Conservation (phyloP, 495 filamentous ascomycete genomes). For the Cryomyces minteri region DNA sequence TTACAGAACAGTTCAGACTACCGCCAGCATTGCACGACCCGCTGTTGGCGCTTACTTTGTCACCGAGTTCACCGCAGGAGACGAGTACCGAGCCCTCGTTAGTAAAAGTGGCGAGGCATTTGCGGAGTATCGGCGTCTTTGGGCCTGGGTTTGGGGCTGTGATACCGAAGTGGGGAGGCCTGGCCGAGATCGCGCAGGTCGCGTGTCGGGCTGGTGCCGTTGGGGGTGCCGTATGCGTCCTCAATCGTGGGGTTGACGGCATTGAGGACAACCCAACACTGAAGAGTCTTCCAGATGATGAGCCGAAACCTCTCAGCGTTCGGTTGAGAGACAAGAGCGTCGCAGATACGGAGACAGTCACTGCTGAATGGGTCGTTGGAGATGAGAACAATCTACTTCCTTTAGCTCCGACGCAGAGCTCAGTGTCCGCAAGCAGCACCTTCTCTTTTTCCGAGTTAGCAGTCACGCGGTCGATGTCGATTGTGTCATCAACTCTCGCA, state of each 20-base stretch:
- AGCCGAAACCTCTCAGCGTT: too few relatives aligned
- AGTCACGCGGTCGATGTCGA: conserved; percentile 29
- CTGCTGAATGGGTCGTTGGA: conserved; percentile 36
- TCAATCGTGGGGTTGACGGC: conserved; percentile 42
- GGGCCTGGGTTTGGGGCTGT: conserved; percentile 75
- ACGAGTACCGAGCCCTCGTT: conserved; percentile 48
- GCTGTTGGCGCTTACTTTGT: conserved; percentile 63
- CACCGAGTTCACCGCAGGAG: conserved; percentile 33
- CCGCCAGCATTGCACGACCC: conserved; percentile 48
- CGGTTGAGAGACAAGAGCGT: conserved; percentile 14
- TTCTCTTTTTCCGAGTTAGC: too few relatives aligned
- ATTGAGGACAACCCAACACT: conserved; percentile 7
- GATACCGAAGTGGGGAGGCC: conserved; percentile 80
- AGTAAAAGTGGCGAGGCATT: conserved; percentile 55
- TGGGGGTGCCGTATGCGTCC: conserved; percentile 78
- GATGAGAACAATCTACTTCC: conserved; percentile 6
- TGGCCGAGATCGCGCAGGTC: conserved; percentile 83
- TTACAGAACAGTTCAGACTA: conserved; percentile 55
- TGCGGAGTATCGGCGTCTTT: conserved; percentile 71
- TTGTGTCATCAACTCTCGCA: conserved; percentile 49
- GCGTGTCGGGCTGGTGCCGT: conserved; percentile 84
- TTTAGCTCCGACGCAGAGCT: too few relatives aligned
- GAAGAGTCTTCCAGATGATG: too few relatives aligned
- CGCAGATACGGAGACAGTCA: conserved; percentile 37
- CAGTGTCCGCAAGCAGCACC: too few relatives aligned